Evolutionary conservation across 1,284 basidiomycete species (phyloP), one percentile per base, ranked within the genome.

Genomic region (Microbotryum saponariae): DNA sequence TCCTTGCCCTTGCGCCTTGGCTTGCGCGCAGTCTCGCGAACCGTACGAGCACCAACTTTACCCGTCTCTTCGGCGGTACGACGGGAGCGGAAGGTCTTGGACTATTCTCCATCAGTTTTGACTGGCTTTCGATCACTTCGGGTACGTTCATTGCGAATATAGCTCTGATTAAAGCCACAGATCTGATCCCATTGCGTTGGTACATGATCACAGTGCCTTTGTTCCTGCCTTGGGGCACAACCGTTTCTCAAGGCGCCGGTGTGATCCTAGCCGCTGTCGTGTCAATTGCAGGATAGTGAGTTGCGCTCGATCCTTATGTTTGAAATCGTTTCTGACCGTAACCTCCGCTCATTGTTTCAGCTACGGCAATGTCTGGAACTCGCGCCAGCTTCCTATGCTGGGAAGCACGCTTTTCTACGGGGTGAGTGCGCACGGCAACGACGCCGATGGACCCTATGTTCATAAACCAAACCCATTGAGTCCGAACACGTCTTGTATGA

Each of bases 31-130:
- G 71, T 83, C 82, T 69, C 75, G 83, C 47, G 78, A 82, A 31
- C 81, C 81, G 25, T 80, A 73, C 81, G 47, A 80, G 23, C 76
- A 79, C 0, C 74, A 70, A 81, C 12, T 79, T 85, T 66, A 83
- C 83, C 3, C 83, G 84, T 64, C 72, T 85, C 2, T 85, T 85
- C 64, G 83, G 83, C 25, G 83, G 83, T 70, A 74, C 80, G 4
- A 77, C 79, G 56, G 81, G 78, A 47, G 85, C 85, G 69, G 83
- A 85, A 72, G 83, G 84, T 1, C 74, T 83, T 29, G 83, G 83
- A 0, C 67, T 85, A 23, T 66, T 82, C 44, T 80, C 79, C 45
- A 58, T 59, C 51, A 64, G 51, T 29, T 29, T 67, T 10, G 83
- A 84, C 67, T 84, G 82, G 83, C 37, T 42, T 18, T 29, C 29